These are phyloP conservation scores for Ligustrum vulgare DNA, from an alignment of 257 asterid species.

Conservation along the genomic window DNA sequence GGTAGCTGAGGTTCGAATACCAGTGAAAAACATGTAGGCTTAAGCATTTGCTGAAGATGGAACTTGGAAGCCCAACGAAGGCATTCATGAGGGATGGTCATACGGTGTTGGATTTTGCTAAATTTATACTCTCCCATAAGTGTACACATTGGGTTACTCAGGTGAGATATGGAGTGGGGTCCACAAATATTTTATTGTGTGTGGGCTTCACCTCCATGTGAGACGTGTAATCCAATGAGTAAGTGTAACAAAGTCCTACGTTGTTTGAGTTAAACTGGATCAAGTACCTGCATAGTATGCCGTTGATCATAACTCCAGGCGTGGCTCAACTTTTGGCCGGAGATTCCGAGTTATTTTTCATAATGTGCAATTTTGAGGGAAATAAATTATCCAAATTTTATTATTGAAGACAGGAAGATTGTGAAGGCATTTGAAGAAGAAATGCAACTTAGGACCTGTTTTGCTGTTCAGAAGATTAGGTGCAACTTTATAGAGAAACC, in stretches of 20 bases:
- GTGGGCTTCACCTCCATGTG: too few relatives aligned
- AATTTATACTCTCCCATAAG: too few relatives aligned
- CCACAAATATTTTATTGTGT: too few relatives aligned
- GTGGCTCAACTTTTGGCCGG: slow-evolving; percentile 74
- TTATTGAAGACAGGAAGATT: not conserved
- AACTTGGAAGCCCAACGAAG: slow-evolving; percentile 93
- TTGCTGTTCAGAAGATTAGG: too few relatives aligned
- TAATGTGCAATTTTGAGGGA: slow-evolving; percentile 10
- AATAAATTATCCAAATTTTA: not conserved
- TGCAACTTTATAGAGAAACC: not conserved
- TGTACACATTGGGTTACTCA: too few relatives aligned
- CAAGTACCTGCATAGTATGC: slow-evolving; percentile 89
- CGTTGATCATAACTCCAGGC: slow-evolving; percentile 82
- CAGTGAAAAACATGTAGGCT: slow-evolving; percentile 71
- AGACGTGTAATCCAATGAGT: too few relatives aligned
- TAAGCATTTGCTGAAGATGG: slow-evolving; percentile 47
- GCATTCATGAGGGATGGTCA: slow-evolving; percentile 84
- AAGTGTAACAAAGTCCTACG: too few relatives aligned
- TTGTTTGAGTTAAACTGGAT: slow-evolving; percentile 81
- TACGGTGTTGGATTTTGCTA: too few relatives aligned
- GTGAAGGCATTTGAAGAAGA: not conserved
- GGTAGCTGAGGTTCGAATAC: slow-evolving; percentile 85
- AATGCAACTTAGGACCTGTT: too few relatives aligned
- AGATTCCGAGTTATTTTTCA: too few relatives aligned
- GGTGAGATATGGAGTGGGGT: too few relatives aligned